Evolutionary conservation across 2,329 filamentous ascomycete genomes (phyloP).

Genomic region (Xylaria sp.): DNA sequence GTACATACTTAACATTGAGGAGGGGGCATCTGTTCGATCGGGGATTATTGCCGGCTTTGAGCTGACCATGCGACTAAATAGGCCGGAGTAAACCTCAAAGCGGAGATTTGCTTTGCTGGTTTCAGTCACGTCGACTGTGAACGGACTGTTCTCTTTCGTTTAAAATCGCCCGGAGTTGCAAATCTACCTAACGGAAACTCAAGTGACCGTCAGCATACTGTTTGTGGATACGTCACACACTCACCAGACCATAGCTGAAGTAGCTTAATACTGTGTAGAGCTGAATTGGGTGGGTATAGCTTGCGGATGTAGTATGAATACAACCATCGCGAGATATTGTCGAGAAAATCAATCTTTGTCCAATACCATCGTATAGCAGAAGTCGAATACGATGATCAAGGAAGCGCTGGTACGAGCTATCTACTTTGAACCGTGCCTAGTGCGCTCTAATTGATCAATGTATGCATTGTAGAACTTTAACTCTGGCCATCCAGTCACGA

Average conservation of each 20-base stretch:
- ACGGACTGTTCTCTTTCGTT: neutral
- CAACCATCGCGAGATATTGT: too few relatives aligned
- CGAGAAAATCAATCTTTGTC: too few relatives aligned
- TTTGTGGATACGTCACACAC: neutral
- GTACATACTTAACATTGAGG: neutral
- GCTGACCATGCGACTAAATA: neutral
- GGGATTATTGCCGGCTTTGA: conserved; percentile 14
- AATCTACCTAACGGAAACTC: neutral
- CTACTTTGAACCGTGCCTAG: too few relatives aligned
- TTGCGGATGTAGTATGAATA: too few relatives aligned
- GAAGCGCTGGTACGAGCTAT: too few relatives aligned
- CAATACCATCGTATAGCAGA: too few relatives aligned
- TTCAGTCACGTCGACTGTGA: neutral
- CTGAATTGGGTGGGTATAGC: neutral
- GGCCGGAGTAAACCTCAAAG: neutral
- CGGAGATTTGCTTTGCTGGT: neutral
- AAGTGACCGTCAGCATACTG: neutral
- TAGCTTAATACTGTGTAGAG: too few relatives aligned
- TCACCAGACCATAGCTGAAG: neutral
- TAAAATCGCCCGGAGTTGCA: neutral
- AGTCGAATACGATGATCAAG: too few relatives aligned
- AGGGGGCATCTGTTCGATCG: conserved; percentile 3
- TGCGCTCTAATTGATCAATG: too few relatives aligned
- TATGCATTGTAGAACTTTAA: too few relatives aligned
- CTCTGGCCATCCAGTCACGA: too few relatives aligned